Evolutionary conservation across 805 yeast genomes (phyloP).

Genomic region (Candida arabinofermentans): DNA sequence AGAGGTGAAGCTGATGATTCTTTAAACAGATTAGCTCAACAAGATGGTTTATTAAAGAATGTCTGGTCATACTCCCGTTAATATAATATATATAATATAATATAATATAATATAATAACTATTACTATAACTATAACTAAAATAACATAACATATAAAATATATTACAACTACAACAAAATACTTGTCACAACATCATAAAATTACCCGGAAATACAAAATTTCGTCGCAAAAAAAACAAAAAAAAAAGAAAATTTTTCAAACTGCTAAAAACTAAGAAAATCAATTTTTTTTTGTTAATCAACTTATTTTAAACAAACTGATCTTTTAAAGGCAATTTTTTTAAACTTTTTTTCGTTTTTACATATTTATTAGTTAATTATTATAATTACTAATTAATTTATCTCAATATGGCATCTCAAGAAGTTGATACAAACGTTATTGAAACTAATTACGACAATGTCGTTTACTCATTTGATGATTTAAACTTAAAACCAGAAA

Average conservation of each 20-base stretch:
- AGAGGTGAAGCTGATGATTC: slow-evolving; percentile 99
- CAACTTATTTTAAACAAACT: background rate
- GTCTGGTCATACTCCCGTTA: slow-evolving; percentile 95
- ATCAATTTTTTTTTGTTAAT: background rate
- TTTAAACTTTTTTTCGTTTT: background rate
- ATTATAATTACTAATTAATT: background rate
- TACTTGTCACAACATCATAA: background rate
- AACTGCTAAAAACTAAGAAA: background rate
- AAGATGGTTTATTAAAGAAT: slow-evolving; percentile 96
- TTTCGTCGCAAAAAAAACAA: background rate
- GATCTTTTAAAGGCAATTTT: background rate
- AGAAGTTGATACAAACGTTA: slow-evolving; percentile 77
- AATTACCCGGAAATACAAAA: background rate
- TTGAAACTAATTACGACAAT: slow-evolving; percentile 95
- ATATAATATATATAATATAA: slow-evolving; percentile 23
- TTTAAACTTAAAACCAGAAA: slow-evolving; percentile 67
- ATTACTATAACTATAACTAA: too few relatives aligned
- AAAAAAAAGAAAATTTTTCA: background rate
- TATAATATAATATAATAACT: too few relatives aligned
- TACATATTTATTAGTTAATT: background rate
- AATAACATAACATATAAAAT: too few relatives aligned
- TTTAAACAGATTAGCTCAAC: slow-evolving; percentile 98
- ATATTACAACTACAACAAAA: too few relatives aligned
- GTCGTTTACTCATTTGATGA: slow-evolving; percentile 74
- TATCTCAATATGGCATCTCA: slow-evolving; percentile 41